Percentiles rank a stretch among this genome's conserved stretches.
phyloP scores from a whole-genome alignment of 1,284 basidiomycete species.

The Trichosporon ovoides region DNA sequence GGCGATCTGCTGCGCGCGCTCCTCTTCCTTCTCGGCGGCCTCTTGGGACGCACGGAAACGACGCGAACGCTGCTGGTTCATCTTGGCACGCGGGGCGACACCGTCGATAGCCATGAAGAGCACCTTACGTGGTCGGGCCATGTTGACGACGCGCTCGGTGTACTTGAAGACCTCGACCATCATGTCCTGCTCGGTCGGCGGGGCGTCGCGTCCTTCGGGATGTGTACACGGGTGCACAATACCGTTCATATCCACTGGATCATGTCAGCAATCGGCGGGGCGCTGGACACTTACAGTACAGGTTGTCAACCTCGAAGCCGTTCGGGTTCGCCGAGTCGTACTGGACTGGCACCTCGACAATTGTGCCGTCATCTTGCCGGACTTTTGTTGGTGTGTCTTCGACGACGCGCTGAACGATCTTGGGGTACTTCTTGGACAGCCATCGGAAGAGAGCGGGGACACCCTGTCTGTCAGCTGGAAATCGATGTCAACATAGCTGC shows the following conservation, averaged over 20 bases:
- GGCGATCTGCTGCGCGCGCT: conserved; percentile 69
- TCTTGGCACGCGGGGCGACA: conserved; percentile 96
- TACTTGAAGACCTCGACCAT: conserved; percentile 97
- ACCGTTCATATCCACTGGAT: conserved; percentile 52
- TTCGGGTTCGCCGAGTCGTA: conserved; percentile 89
- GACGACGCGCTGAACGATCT: conserved; percentile 75
- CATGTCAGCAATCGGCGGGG: neutral
- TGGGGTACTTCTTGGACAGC: conserved; percentile 94
- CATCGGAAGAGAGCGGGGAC: conserved; percentile 87
- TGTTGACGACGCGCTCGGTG: conserved; percentile 95
- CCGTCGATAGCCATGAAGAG: conserved; percentile 99
- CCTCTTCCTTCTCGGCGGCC: conserved; percentile 87
- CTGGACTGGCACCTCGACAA: conserved; percentile 71
- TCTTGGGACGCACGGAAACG: conserved; percentile 94
- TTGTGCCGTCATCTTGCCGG: conserved; percentile 57
- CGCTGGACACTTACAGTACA: conserved; percentile 61
- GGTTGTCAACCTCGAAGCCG: conserved; percentile 87
- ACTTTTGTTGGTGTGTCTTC: conserved; percentile 75
- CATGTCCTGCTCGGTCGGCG: conserved; percentile 98
- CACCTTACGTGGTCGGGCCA: conserved; percentile 89
- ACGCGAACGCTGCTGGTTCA: conserved; percentile 97
- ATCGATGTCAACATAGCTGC: too few species aligned
- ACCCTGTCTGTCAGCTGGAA: conserved; percentile 54
- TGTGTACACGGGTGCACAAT: conserved; percentile 96
- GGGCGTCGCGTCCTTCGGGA: conserved; percentile 90